Base-by-base conservation (phyloP, 768 basidiomycete genomes). In the Russula brevipes region DNA sequence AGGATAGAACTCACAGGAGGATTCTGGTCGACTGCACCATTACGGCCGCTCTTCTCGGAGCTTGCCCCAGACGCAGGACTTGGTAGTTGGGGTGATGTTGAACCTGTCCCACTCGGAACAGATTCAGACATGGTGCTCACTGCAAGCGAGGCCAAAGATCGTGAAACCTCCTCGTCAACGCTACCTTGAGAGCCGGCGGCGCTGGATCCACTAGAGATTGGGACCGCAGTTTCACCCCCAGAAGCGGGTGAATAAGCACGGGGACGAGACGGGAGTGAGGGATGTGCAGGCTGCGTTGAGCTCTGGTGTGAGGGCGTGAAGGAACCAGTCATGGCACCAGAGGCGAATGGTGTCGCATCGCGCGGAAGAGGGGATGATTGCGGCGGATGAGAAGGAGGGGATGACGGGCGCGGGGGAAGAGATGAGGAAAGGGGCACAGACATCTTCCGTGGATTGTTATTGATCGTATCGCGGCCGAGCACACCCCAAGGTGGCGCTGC, bases 21-120 rank as follows among this genome's bases (percentile, higher is more conserved):
- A 73, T 98, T 98, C 77, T 96, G 93, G 75, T 98, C 96, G 12
- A 80, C 76, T 10, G 80, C 76, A 60, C 80, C 75, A 38, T 73
- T 70, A 30, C 71, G 71, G 11, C 67, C 58, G 8, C 65, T 56
- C 46, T 49, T 69, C n/a, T 70, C 70, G 42, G 79, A 79, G 44
- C 86, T 83, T 9, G 81, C 78, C 60, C 85, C 83, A 24, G 88
- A 88, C 53, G 83, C 83, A 50, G 90, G 90, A 4, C 88, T 89
- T 14, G 89, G 88, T 35, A 91, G 71, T 70, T 90, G 87, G 4
- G 89, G 89, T 16, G 89, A 91, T 0, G 79, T 82, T 42, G 81
- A 81, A 6, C 80, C 84, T 36, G 75, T 72, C 59, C 78, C 78
- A 0, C 54, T 56, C 16, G 31, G 30, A 11, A 41, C 50, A 36